phyloP scores from a whole-genome alignment of 345 rosid genomes.

The Limnanthes douglasii region DNA sequence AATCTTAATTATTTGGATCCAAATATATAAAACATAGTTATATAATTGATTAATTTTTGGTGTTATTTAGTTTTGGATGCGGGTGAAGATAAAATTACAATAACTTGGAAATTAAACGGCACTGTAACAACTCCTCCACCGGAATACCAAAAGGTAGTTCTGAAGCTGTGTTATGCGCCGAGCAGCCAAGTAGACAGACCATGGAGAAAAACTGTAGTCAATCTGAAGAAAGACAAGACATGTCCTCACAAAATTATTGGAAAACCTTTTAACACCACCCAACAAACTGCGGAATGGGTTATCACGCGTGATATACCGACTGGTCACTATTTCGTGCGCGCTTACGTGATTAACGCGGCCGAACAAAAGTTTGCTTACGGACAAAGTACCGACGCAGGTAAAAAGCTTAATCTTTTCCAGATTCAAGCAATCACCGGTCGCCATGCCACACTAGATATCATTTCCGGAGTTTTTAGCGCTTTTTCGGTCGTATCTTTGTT shows the following conservation, averaged over 20 bases:
- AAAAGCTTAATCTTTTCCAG: conserved; percentile 3
- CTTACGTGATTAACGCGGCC: conserved; percentile 4
- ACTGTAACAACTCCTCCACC: neutral
- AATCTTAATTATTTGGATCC: too few relatives aligned
- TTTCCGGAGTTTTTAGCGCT: conserved; percentile 1
- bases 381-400: conserved; percentile 2
- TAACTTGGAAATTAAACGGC: conserved; percentile 1
- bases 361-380: conserved; percentile 6
- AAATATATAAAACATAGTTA: too few relatives aligned
- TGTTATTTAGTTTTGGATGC: conserved; percentile 1
- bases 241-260: conserved; percentile 7
- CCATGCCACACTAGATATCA: conserved; percentile 4
- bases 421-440: conserved; percentile 2
- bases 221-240: conserved; percentile 6
- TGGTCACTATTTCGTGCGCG: conserved; percentile 5
- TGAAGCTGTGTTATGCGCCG: conserved; percentile 7
- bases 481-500: conserved; percentile 4
- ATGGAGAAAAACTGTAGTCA: conserved; percentile 7
- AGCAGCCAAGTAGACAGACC: conserved; percentile 5
- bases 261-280: neutral
- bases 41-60: too few relatives aligned
- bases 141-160: neutral
- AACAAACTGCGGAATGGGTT: conserved; percentile 1
- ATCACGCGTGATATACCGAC: conserved; percentile 4
- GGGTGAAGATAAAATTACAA: neutral